Evolutionary conservation across 345 rosid species (phyloP), one percentile per base, ranked within the genome.

Genomic region (Citrus trifoliata): DNA sequence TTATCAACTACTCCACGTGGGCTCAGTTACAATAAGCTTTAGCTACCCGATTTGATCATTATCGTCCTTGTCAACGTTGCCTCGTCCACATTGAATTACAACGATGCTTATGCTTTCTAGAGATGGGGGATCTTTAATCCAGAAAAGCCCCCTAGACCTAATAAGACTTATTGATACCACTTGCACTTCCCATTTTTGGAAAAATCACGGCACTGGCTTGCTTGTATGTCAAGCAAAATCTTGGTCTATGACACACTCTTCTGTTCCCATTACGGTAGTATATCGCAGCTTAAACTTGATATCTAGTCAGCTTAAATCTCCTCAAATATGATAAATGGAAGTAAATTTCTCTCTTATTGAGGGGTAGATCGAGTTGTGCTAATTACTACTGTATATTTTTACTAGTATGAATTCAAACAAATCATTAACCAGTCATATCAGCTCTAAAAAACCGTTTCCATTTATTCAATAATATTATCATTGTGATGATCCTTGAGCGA

Each of bases 1-100:
- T 38, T 28, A 75, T 46, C 27, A 7, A 55, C 76, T 14, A 7
- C 42, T 75, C 59, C 81, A 77, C 80, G 75, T 81, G 87, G 78
- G 65, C 79, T 16, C 70, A 13, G 21, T 24, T 14, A 6, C 28
- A 25, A 10, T 10, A 0, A 10, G 48, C 48, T 46, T 46, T 12
- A 3, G 13, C 51, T 2, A 12, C 5, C 16, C 51, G 51, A 46
- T 46, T 13, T 12, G 51, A 46, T 46, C 48, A 7, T 3, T 4
- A 25, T 61, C 28, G 16, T 82, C 70, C 68, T 73, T 74, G 78
- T 73, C 76, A 69, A 30, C 70, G 19, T 70, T 10, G 24, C 69
- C 62, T 77, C 38, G 60, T 53, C 51, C 56, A 78, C 73, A 63
- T 59, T 48, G 25, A 61, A 30, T 53, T 22, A 21, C 37, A 73